Percentiles rank a stretch among this genome's conserved stretches.
These are phyloP conservation scores for Sphaerulina populicola DNA, from an alignment of 2,329 filamentous ascomycete genomes.

Conservation along the genomic window DNA sequence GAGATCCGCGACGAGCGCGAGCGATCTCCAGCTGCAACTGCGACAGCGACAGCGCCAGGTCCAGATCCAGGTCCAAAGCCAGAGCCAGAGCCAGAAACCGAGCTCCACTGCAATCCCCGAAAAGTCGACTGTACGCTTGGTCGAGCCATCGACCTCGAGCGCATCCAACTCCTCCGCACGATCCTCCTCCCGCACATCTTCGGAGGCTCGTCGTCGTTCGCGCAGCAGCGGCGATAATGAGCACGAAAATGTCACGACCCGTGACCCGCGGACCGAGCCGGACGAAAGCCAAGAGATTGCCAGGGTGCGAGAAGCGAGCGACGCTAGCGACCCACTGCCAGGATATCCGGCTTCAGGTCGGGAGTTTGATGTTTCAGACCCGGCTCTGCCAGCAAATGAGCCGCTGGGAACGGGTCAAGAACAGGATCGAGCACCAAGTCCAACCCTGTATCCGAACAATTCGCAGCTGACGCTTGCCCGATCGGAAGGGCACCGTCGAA, in stretches of 20 bases:
- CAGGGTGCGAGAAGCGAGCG: conserved; percentile 24
- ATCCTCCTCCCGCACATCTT: background rate
- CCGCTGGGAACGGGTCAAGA: conserved; percentile 19
- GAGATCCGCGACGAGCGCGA: conserved; percentile 17
- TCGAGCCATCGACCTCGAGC: conserved; percentile 23
- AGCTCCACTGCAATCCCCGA: conserved; percentile 6
- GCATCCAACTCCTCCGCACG: background rate
- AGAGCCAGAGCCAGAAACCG: conserved; percentile 6
- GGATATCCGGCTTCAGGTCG: conserved; percentile 21
- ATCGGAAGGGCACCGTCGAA: conserved; percentile 25
- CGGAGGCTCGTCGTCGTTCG: conserved; percentile 8
- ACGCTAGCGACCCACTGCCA: conserved; percentile 25
- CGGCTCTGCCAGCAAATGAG: conserved; percentile 22
- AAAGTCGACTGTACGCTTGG: conserved; percentile 30
- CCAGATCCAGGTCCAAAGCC: too few relatives aligned
- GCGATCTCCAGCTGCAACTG: conserved; percentile 3
- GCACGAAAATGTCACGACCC: conserved; percentile 6
- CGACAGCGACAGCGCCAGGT: too few relatives aligned
- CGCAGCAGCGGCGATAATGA: conserved; percentile 1
- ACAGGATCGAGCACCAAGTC: conserved; percentile 18
- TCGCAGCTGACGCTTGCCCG: conserved; percentile 19
- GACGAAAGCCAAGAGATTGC: conserved; percentile 11
- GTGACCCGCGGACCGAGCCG: conserved; percentile 2
- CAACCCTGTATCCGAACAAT: conserved; percentile 22
- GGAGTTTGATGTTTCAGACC: conserved; percentile 28